These are phyloP conservation scores for Botrytis byssoidea DNA, from an alignment of 2,329 filamentous ascomycete genomes.

Conservation along the genomic window DNA sequence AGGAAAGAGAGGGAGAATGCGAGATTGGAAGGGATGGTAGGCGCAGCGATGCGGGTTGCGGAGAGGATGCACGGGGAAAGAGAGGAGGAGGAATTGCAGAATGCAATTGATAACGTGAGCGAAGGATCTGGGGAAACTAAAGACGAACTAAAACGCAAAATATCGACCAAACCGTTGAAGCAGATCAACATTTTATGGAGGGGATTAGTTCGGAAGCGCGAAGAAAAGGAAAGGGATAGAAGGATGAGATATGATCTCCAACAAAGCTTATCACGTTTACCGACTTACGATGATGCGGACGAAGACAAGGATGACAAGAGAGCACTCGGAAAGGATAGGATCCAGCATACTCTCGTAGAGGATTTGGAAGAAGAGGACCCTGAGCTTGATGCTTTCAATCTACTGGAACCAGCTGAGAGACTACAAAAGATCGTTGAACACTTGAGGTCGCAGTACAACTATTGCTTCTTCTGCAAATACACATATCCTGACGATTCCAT, in stretches of 20 bases:
- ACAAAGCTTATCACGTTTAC: conserved; percentile 60
- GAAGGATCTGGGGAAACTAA: conserved; percentile 28
- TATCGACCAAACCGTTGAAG: conserved; percentile 54
- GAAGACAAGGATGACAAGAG: conserved; percentile 71
- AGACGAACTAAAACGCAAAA: conserved; percentile 36
- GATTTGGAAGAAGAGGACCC: conserved; percentile 75
- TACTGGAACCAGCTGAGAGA: conserved; percentile 63
- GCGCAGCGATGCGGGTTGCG: conserved; percentile 80
- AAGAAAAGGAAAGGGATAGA: conserved; percentile 67
- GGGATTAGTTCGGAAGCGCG: conserved; percentile 66
- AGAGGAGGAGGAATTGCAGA: conserved; percentile 41
- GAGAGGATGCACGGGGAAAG: conserved; percentile 82
- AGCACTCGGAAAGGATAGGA: conserved; percentile 60
- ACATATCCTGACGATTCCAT: conserved; percentile 70
- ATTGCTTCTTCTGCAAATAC: conserved; percentile 97
- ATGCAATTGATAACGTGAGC: conserved; percentile 23
- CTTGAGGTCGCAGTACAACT: conserved; percentile 68
- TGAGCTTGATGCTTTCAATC: conserved; percentile 78
- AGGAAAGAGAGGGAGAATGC: conserved; percentile 67
- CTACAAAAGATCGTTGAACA: conserved; percentile 65
- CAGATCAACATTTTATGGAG: conserved; percentile 79
- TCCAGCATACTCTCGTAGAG: conserved; percentile 59
- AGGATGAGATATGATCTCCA: conserved; percentile 65
- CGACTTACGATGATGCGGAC: conserved; percentile 65
- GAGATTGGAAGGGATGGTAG: conserved; percentile 66